These are phyloP conservation scores for Trifolium dubium DNA, from an alignment of 306 rosid genomes.

Conservation along the genomic window DNA sequence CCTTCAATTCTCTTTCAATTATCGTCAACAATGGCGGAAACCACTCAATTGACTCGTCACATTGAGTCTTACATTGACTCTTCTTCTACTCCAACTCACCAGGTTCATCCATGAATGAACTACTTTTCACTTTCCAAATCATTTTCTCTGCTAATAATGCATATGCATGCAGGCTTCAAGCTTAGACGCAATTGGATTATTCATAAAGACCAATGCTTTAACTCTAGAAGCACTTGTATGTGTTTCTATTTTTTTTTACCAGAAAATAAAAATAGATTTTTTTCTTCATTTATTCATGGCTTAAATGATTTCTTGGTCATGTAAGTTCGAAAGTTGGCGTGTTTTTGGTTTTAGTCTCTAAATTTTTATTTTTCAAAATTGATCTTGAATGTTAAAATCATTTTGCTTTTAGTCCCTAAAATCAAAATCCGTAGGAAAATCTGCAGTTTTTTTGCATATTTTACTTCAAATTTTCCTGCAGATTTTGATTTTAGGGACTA, in stretches of 20 bases:
- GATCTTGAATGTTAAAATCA: too few species aligned
- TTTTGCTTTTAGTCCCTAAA: too few species aligned
- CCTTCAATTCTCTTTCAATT: constrained; percentile 36
- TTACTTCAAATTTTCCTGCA: too few species aligned
- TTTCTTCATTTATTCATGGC: neutral
- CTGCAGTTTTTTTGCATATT: too few species aligned
- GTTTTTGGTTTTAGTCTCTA: too few species aligned
- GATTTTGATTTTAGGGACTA: too few species aligned
- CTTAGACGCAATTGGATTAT: constrained; percentile 63
- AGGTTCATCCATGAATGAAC: constrained; percentile 50
- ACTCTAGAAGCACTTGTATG: constrained; percentile 72
- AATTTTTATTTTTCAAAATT: too few species aligned
- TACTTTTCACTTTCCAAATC: neutral
- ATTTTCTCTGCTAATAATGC: constrained; percentile 30
- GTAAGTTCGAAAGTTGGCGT: too few species aligned
- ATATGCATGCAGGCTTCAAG: constrained; percentile 63
- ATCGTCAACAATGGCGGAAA: constrained; percentile 61
- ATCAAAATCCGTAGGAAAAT: too few species aligned
- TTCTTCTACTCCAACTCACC: constrained; percentile 62
- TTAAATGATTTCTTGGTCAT: too few species aligned
- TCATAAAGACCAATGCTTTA: constrained; percentile 60
- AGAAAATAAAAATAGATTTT: neutral
- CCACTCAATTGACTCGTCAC: constrained; percentile 54
- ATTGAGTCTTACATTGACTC: constrained; percentile 79
- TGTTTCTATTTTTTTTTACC: neutral